Evolutionary conservation across 495 filamentous ascomycete genomes (phyloP).

Genomic region (Hypomontagnella monticulosa): DNA sequence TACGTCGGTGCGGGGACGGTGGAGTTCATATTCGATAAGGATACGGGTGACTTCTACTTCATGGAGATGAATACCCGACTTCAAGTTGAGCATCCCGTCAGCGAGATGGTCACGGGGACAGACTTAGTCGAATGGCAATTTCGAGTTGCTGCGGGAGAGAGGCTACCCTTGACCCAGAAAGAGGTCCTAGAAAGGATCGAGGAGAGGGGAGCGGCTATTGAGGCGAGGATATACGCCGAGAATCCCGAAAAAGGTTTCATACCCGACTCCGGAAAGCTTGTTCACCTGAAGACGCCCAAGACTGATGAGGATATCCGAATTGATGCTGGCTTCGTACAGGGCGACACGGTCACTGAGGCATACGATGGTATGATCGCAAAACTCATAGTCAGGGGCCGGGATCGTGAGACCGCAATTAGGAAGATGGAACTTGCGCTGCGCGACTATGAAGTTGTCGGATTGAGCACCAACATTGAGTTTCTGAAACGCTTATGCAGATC

Average conservation of each 20-base stretch:
- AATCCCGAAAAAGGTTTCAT: conserved; percentile 91
- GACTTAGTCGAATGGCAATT: conserved; percentile 98
- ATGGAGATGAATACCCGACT: conserved; percentile 99
- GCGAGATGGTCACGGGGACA: conserved; percentile 94
- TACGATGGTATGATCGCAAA: conserved; percentile 99
- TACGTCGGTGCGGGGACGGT: conserved; percentile 98
- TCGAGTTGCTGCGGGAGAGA: conserved; percentile 85
- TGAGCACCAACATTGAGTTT: conserved; percentile 97
- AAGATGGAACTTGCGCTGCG: conserved; percentile 84
- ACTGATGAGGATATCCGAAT: conserved; percentile 78
- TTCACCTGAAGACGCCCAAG: conserved; percentile 82
- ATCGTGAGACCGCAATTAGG: conserved; percentile 81
- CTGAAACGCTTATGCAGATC: conserved; percentile 85
- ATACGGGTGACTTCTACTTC: conserved; percentile 93
- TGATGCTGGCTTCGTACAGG: conserved; percentile 89
- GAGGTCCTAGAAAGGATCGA: conserved; percentile 81
- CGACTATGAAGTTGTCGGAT: conserved; percentile 91
- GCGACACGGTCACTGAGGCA: conserved; percentile 91
- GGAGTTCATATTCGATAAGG: conserved; percentile 98
- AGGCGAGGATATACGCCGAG: conserved; percentile 96
- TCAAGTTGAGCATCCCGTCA: conserved; percentile 97
- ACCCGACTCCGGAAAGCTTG: conserved; percentile 88
- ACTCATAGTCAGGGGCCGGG: conserved; percentile 86
- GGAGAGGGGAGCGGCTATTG: conserved; percentile 85
- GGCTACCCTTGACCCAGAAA: conserved; percentile 84